These are phyloP conservation scores for Epipyxis sp. DNA, from an alignment of 108 stramenopile genomes.

Conservation along the genomic window DNA sequence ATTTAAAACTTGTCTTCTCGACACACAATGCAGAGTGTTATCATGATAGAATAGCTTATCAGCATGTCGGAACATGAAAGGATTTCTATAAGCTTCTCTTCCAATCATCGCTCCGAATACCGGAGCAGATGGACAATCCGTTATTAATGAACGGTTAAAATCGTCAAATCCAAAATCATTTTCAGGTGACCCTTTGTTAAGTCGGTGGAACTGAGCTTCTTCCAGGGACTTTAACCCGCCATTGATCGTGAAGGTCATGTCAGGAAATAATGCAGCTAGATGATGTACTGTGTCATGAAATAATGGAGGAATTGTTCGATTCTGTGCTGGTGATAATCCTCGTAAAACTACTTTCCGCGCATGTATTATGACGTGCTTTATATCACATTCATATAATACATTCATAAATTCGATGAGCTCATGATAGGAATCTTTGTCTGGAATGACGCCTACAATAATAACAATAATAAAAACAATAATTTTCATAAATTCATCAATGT, in stretches of 20 bases:
- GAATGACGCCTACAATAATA: too few species aligned
- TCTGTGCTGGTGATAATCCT: conserved; percentile 26
- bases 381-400: neutral
- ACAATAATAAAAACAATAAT: too few species aligned
- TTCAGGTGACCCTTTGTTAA: neutral
- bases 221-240: conserved; percentile 2
- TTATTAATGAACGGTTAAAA: neutral
- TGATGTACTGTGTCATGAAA: conserved; percentile 10
- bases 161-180: conserved; percentile 2
- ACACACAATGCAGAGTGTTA: neutral
- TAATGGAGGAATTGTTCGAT: conserved; percentile 19
- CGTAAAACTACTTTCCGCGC: neutral
- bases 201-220: neutral
- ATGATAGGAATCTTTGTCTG: neutral
- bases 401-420: neutral
- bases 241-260: conserved; percentile 15
- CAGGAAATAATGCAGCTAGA: conserved; percentile 6
- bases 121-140: too few species aligned
- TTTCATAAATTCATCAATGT: too few species aligned
- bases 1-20: neutral
- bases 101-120: conserved; percentile 28
- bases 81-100: conserved; percentile 3
- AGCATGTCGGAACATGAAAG: neutral
- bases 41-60: conserved; percentile 15
- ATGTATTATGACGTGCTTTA: neutral